Base-by-base conservation (phyloP, 495 filamentous ascomycete genomes). In the Aspergillus carlsbadensis region DNA sequence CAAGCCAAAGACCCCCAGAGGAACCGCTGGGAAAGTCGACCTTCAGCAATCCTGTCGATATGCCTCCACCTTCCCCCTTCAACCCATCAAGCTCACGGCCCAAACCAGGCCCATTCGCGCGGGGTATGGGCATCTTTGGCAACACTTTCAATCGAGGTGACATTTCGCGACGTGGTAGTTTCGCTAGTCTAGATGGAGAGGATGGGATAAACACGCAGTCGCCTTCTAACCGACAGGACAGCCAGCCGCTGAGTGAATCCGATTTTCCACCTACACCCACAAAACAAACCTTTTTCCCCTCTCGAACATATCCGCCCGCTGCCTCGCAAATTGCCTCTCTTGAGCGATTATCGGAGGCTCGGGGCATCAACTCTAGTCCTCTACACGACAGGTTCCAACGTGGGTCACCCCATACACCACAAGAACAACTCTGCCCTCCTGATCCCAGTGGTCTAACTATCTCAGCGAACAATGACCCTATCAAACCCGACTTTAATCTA, bases 201-300 rank as follows among this genome's bases (percentile, higher is more conserved):
- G 90, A 95, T 3, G 66, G 71, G 51, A 68, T 66, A 52, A 68
- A 71, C 39, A 79, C 70, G 57, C 72, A 78, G 36, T 87, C 83
- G 6, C 84, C 84, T 13, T 78, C 79, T 33, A 79, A 73, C 10
- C 81, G 81, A 15, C 69, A 70, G 10, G 79, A 85, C 40, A 84
- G 82, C 58, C 84, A 86, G 60, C 75, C 80, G 3, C 77, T 83
- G 41, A 80, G 78, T 35, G 90, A 93, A 59, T 80, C 76, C 37
- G 89, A 96, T 18, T 73, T 95, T 21, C 92, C 92, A 20, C 92
- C 92, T 10, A 98, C 94, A 10, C 94, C 94, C 2, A 98, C 95
- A 1, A 98, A 96, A 71, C 87, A 86, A 60, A 67, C 79, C 14
- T 78, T 77, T 53, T 72, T 74, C 49, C 72, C 73, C 24, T 74